Conservation (phyloP, 441 rosid species). For the Capsella rubella region DNA sequence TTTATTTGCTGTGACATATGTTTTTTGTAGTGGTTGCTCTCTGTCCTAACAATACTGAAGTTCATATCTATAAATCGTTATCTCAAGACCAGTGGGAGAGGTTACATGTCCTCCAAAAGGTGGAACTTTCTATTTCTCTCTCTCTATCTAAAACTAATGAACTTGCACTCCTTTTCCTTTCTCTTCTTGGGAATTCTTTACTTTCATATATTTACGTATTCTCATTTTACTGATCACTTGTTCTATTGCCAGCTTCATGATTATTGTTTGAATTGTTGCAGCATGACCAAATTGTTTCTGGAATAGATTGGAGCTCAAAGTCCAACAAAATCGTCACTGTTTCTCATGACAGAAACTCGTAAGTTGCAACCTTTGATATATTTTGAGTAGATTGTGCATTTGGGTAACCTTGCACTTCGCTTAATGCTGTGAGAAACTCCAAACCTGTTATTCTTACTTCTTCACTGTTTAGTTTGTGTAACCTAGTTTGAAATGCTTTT, state of each 20-base stretch:
- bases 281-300: constrained; percentile 98
- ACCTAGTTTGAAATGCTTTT: constrained; percentile 23
- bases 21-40: constrained; percentile 80
- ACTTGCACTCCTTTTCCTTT: not conserved
- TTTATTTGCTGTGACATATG: constrained; percentile 5
- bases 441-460: not conserved
- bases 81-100: constrained; percentile 89
- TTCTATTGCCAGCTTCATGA: constrained; percentile 1
- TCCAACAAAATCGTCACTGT: constrained; percentile 90
- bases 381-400: not conserved
- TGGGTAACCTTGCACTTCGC: not conserved
- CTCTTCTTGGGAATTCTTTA: constrained; percentile 21
- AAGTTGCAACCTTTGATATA: constrained; percentile 49
- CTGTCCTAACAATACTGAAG: constrained; percentile 92
- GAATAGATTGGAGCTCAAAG: constrained; percentile 93
- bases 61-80: constrained; percentile 77
- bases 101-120: constrained; percentile 92
- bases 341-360: constrained; percentile 98
- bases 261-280: constrained; percentile 42
- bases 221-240: not conserved
- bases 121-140: constrained; percentile 28
- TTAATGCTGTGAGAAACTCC: not conserved
- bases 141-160: constrained; percentile 10
- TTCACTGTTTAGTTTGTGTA: constrained; percentile 26
- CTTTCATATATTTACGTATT: not conserved